These are phyloP conservation scores for Aspergillus brunneoviolaceus DNA, from an alignment of 2,329 filamentous ascomycete species.

Conservation along the genomic window DNA sequence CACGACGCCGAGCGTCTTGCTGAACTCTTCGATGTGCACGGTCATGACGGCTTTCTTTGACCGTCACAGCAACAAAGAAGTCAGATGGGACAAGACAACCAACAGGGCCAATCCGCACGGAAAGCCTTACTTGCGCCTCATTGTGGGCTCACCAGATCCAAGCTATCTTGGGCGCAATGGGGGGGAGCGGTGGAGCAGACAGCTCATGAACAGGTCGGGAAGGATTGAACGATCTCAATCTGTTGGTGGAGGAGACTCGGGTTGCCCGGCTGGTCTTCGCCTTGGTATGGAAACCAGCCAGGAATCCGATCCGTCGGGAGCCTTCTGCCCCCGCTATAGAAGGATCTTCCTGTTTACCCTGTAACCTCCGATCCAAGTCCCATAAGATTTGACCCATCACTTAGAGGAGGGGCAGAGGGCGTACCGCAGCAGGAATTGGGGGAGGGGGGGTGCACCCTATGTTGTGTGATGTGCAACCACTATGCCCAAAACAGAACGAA, in stretches of 20 bases:
- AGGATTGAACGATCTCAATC: not conserved
- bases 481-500: not conserved
- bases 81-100: not conserved
- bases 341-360: not conserved
- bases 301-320: slow-evolving; percentile 2
- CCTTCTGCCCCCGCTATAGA: not conserved
- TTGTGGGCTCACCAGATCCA: slow-evolving; percentile 4
- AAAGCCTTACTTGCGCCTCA: slow-evolving; percentile 4
- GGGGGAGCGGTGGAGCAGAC: not conserved
- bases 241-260: slow-evolving; percentile 7
- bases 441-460: not conserved
- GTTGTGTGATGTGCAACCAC: slow-evolving; percentile 1
- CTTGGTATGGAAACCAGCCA: not conserved
- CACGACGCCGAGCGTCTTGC: not conserved
- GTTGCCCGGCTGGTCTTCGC: slow-evolving; percentile 5
- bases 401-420: not conserved
- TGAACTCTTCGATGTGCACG: slow-evolving; percentile 2
- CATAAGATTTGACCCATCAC: not conserved
- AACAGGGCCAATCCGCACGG: not conserved
- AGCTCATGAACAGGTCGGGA: not conserved
- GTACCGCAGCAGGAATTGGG: slow-evolving; percentile 4
- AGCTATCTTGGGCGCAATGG: not conserved
- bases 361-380: not conserved
- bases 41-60: slow-evolving; percentile 2
- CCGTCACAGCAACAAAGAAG: not conserved